A percentile compares a stretch with the other conserved stretches of the same genome.
These are phyloP conservation scores for Coccomyxa sp. DNA, from an alignment of 139 green algal species.

Conservation along the genomic window DNA sequence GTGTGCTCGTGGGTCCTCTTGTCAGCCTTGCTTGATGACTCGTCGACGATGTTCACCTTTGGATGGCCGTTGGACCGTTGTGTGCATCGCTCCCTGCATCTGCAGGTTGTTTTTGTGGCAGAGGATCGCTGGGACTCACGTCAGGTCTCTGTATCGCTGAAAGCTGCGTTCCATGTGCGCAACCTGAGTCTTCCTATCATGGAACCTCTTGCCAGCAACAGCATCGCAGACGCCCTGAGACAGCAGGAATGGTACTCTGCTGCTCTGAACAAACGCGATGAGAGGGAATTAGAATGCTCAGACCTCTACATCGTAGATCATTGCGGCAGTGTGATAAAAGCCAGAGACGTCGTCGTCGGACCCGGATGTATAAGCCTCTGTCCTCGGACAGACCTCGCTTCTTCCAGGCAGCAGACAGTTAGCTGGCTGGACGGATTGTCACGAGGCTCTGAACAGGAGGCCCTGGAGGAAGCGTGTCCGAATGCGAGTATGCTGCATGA, in stretches of 20 bases:
- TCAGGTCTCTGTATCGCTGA: neutral
- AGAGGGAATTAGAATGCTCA: too few relatives aligned
- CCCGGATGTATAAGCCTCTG: too few relatives aligned
- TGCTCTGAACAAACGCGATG: too few relatives aligned
- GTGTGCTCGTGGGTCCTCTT: neutral
- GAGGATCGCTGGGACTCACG: neutral
- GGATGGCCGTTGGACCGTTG: neutral
- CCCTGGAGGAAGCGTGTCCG: neutral
- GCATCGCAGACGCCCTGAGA: neutral
- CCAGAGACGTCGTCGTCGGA: too few relatives aligned
- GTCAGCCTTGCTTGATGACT: neutral
- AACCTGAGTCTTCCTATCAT: neutral
- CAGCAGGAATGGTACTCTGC: too few relatives aligned
- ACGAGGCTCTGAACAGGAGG: neutral
- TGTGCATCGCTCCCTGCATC: neutral
- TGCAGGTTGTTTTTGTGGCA: neutral
- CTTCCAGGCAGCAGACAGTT: too few relatives aligned
- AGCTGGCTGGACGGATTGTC: too few relatives aligned
- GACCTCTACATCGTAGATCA: too few relatives aligned
- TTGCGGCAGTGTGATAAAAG: too few relatives aligned
- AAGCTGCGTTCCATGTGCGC: neutral
- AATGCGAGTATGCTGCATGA: conserved; percentile 1
- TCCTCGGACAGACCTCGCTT: too few relatives aligned
- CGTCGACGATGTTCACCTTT: neutral
- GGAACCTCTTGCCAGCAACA: neutral